These are phyloP conservation scores for Ganoderma meredithae DNA, from an alignment of 1,284 basidiomycete genomes.

Conservation along the genomic window DNA sequence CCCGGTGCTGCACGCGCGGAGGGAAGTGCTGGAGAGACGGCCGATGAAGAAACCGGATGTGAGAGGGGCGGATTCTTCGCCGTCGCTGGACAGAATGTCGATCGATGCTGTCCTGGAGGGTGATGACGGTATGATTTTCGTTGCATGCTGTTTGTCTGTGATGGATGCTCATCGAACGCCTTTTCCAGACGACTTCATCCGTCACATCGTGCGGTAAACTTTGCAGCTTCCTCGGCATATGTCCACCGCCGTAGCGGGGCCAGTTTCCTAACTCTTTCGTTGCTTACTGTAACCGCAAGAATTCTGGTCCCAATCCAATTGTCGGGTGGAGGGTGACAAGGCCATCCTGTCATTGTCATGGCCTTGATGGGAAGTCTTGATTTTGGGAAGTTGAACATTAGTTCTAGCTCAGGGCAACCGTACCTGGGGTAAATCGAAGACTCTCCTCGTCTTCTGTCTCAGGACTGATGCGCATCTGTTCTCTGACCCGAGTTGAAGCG, in stretches of 20 bases:
- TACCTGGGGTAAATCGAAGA: too few relatives aligned
- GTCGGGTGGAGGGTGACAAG: too few relatives aligned
- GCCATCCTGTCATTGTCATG: too few relatives aligned
- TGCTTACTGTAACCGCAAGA: neutral
- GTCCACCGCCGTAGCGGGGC: neutral
- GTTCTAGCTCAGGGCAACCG: too few relatives aligned
- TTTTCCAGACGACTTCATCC: neutral
- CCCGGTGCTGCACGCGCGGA: constrained; percentile 19
- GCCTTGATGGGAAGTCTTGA: too few relatives aligned
- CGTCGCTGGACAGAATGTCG: neutral
- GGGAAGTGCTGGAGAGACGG: constrained; percentile 19
- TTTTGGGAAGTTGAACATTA: too few relatives aligned
- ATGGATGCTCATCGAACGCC: neutral
- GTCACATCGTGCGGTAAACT: neutral
- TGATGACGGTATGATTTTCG: neutral
- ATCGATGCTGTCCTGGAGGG: neutral
- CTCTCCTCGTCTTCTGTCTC: neutral
- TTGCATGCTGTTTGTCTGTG: neutral
- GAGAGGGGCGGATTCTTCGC: neutral
- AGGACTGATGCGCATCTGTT: neutral
- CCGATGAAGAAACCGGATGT: neutral
- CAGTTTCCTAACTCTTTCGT: neutral
- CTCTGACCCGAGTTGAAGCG: neutral
- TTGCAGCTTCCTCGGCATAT: neutral
- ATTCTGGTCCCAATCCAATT: neutral